phyloP scores from a whole-genome alignment of 371 early-diverging fungal species.

The Mucor racemosus region DNA sequence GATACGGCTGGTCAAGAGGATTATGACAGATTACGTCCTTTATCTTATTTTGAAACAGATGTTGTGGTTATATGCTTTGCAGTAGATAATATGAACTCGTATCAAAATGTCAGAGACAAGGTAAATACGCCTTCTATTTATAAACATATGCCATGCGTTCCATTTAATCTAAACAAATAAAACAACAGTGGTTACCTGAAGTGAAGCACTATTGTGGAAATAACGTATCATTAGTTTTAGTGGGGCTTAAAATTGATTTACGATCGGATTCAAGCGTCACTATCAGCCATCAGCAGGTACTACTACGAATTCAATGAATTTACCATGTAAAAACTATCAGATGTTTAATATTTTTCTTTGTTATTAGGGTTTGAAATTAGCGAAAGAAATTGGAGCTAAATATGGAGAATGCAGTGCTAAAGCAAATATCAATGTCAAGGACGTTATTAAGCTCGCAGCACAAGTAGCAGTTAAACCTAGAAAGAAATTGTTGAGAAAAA shows the following conservation, averaged over 20 bases:
- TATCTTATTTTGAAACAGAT: constrained; percentile 90
- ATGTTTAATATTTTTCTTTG: background rate
- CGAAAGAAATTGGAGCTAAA: constrained; percentile 77
- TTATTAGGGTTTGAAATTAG: constrained; percentile 65
- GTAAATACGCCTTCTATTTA: constrained; percentile 32
- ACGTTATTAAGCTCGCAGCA: constrained; percentile 65
- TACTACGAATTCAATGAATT: background rate
- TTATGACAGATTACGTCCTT: constrained; percentile 80
- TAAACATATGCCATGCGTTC: too few relatives aligned
- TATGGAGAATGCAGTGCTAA: constrained; percentile 89
- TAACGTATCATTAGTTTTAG: constrained; percentile 65
- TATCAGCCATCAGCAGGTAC: constrained; percentile 36
- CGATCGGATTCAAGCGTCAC: constrained; percentile 37
- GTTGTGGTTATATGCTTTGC: constrained; percentile 90
- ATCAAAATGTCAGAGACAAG: constrained; percentile 83
- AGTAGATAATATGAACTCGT: constrained; percentile 73
- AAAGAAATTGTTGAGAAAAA: constrained; percentile 21
- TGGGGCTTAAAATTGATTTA: constrained; percentile 73
- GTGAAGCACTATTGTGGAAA: constrained; percentile 65
- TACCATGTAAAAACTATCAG: background rate
- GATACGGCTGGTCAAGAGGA: constrained; percentile 95
- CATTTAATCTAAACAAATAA: background rate
- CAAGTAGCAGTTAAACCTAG: constrained; percentile 34
- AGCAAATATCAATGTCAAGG: constrained; percentile 78
- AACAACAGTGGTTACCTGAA: constrained; percentile 65